A percentile compares a stretch with the other conserved stretches of the same genome.
Conservation (phyloP, 1,139 yeast genomes). For the Yamadazyma triangularis region DNA sequence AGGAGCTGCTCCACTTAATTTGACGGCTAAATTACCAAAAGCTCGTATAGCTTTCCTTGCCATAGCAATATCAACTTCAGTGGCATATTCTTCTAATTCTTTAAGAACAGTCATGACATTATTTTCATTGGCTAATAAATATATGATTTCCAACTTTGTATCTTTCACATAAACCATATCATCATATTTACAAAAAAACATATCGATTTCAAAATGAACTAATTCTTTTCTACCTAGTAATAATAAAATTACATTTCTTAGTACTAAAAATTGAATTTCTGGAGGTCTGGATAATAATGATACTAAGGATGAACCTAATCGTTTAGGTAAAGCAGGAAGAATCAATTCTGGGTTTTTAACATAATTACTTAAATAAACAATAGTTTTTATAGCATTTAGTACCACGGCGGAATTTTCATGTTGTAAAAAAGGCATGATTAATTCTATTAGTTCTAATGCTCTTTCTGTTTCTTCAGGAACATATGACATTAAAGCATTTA, state of each 20-base stretch:
- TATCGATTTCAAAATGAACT: constrained; percentile 62
- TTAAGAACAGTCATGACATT: constrained; percentile 61
- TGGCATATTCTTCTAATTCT: constrained; percentile 82
- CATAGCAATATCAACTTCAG: constrained; percentile 81
- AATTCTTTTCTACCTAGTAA: constrained; percentile 64
- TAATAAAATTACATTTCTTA: constrained; percentile 75
- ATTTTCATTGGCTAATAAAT: constrained; percentile 63
- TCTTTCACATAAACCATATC: constrained; percentile 89
- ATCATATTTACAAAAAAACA: constrained; percentile 77
- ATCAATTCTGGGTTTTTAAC: constrained; percentile 42
- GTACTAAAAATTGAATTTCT: constrained; percentile 77
- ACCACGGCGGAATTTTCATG: constrained; percentile 84
- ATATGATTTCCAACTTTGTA: constrained; percentile 83
- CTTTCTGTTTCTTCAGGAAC: constrained; percentile 68
- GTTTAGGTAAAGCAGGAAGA: constrained; percentile 49
- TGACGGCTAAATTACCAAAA: constrained; percentile 83
- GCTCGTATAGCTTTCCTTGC: constrained; percentile 86
- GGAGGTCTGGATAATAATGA: constrained; percentile 73
- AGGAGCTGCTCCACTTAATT: constrained; percentile 51
- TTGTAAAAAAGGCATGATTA: constrained; percentile 68
- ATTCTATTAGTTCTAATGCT: constrained; percentile 63
- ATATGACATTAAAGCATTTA: constrained; percentile 63
- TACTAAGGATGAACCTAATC: constrained; percentile 69
- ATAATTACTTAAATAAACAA: constrained; percentile 71
- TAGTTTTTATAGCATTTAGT: constrained; percentile 66